These are phyloP conservation scores for Crucihimalaya himalaica DNA, from an alignment of 345 rosid species.

Conservation along the genomic window DNA sequence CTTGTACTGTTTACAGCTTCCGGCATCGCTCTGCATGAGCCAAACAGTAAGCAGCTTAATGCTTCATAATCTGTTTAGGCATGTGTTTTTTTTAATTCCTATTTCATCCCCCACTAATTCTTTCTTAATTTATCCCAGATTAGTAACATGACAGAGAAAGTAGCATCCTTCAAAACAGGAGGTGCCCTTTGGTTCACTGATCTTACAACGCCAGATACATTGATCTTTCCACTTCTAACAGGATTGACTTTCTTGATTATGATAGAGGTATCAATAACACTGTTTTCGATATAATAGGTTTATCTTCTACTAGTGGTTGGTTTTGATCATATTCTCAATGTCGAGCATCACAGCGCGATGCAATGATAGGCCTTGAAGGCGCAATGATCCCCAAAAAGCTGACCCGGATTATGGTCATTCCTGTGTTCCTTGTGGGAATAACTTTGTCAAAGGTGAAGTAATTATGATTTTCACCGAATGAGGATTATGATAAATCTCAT, in stretches of 20 bases:
- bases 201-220: conserved; percentile 60
- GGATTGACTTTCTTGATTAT: conserved; percentile 54
- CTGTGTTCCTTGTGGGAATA: not conserved
- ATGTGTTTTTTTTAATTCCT: not conserved
- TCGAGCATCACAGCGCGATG: conserved; percentile 45
- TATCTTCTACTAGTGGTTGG: not conserved
- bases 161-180: conserved; percentile 65
- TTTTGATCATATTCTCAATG: not conserved
- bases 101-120: not conserved
- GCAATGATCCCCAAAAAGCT: not conserved
- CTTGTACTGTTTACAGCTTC: no score
- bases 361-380: conserved; percentile 69
- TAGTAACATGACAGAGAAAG: conserved; percentile 65
- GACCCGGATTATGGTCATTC: not conserved
- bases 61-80: not conserved
- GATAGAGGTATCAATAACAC: conserved; percentile 54
- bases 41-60: not conserved
- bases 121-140: conserved; percentile 43
- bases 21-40: not conserved
- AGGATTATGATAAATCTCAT: not conserved
- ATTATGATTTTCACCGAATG: not conserved
- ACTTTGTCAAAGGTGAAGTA: not conserved
- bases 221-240: conserved; percentile 61
- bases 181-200: conserved; percentile 75
- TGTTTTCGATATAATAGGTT: not conserved